Base-by-base conservation (phyloP, 768 basidiomycete genomes). In the Naematelia encephala region DNA sequence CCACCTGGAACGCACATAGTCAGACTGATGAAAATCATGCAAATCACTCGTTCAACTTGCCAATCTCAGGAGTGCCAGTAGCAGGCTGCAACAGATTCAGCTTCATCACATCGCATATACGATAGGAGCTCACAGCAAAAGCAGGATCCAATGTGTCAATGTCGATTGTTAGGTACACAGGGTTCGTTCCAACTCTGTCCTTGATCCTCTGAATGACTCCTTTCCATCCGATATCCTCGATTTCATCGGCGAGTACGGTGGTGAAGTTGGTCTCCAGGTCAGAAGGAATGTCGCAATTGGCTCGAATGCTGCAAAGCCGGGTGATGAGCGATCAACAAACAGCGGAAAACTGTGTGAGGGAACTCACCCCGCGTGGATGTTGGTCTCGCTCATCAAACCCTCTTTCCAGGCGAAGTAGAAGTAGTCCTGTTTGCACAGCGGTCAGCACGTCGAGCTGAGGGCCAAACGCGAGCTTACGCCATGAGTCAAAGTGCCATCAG, bases 351-450 rank as follows among this genome's bases (percentile, higher is more conserved):
- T 39, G 8, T 16, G 34, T 8, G 16, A 39, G 8, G 16, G 47
- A 30, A 76, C 81, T 62, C 58, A 84, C 85, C 91, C 90, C 5
- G 86, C 91, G 70, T 93, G 91, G 25, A 93, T 84, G 61, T 87
- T 82, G 43, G 83, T 82, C 59, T 63, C 67, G 13, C 82, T 77
- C 81, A 92, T 82, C 39, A 91, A 80, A 1, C 88, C 87, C 72
- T 91, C 88, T 66, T 88, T 82, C 23, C 82, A 81, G 0, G 91
- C 91, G 34, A 88, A 73, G 74, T 84, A 84, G 79, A 92, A 93
- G 80, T 90, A 92, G 34, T 39, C 34, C 34, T 39, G 1, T 87
- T 88, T 55, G 90, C 91, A 66, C 92, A 91, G 0, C 85, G 91
- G 43, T 90, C 80, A 23, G 64, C 57, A 4, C 63, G 55, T 47